These are phyloP conservation scores for Omphalotus olearius DNA, from an alignment of 1,284 basidiomycete species.

Conservation along the genomic window DNA sequence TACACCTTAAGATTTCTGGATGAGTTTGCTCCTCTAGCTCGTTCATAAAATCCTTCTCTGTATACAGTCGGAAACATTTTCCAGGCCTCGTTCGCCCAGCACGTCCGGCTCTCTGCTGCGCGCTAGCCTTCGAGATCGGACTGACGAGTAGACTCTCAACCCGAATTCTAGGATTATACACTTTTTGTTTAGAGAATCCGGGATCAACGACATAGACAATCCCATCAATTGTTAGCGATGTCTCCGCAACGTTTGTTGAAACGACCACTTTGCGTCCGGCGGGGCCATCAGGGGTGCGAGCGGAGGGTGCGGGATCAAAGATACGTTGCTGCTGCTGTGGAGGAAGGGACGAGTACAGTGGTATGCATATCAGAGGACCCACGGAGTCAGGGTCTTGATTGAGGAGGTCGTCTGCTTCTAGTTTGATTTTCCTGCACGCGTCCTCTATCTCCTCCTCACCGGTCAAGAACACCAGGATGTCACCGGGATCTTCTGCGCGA, in stretches of 20 bases:
- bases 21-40: constrained; percentile 96
- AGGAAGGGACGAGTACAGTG: constrained; percentile 91
- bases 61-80: constrained; percentile 97
- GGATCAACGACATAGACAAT: constrained; percentile 99
- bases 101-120: constrained; percentile 94
- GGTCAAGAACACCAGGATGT: constrained; percentile 93
- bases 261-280: constrained; percentile 93
- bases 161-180: constrained; percentile 95
- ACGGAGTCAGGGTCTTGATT: constrained; percentile 72
- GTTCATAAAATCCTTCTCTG: constrained; percentile 95
- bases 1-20: constrained; percentile 92
- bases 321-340: constrained; percentile 94
- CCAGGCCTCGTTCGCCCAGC: constrained; percentile 95
- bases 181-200: constrained; percentile 96
- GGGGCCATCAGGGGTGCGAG: constrained; percentile 63
- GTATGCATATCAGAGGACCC: constrained; percentile 86
- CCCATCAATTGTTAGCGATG: constrained; percentile 96
- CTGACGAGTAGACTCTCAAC: constrained; percentile 93
- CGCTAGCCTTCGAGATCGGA: constrained; percentile 95
- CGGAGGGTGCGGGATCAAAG: constrained; percentile 81
- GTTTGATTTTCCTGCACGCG: constrained; percentile 89
- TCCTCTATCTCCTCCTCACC: constrained; percentile 99
- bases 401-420: constrained; percentile 80
- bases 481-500: constrained; percentile 91
- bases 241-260: constrained; percentile 98